Evolutionary conservation across 768 basidiomycete species (phyloP).

Genomic region (Suillus decipiens): DNA sequence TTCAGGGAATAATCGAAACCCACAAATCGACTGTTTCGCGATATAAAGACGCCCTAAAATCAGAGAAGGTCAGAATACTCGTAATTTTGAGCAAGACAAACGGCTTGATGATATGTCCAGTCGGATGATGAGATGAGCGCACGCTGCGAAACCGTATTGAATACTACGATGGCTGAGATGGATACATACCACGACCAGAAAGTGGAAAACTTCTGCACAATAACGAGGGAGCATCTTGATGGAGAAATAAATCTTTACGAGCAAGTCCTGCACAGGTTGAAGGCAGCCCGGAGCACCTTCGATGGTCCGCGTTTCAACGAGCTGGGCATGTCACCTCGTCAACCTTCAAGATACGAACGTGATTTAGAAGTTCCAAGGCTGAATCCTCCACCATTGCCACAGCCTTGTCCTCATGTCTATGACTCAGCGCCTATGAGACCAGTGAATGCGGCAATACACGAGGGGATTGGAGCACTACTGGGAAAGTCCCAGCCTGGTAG

Average conservation of each 20-base stretch:
- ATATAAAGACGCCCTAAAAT: conserved; percentile 54
- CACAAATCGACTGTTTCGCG: conserved; percentile 69
- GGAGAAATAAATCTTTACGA: conserved; percentile 78
- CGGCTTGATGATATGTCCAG: conserved; percentile 34
- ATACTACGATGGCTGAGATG: conserved; percentile 88
- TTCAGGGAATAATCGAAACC: conserved; percentile 70
- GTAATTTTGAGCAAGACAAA: background rate
- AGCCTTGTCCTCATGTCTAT: conserved; percentile 79
- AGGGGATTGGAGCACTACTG: conserved; percentile 66
- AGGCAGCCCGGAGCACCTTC: conserved; percentile 55
- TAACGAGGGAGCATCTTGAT: conserved; percentile 71
- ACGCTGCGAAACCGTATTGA: conserved; percentile 86
- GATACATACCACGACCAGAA: conserved; percentile 78
- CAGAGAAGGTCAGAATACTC: conserved; percentile 37
- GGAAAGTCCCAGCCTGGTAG: conserved; percentile 37
- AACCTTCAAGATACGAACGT: conserved; percentile 75
- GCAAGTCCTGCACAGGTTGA: conserved; percentile 63
- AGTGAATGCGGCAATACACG: conserved; percentile 73
- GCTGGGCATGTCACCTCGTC: conserved; percentile 51
- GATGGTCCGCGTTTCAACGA: conserved; percentile 49
- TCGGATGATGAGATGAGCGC: conserved; percentile 64
- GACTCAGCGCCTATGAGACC: conserved; percentile 76
- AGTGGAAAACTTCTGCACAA: conserved; percentile 59
- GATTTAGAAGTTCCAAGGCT: conserved; percentile 60
- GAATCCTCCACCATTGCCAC: conserved; percentile 50